Evolutionary conservation across 495 filamentous ascomycete genomes (phyloP).

Genomic region (Tuber magnatum): DNA sequence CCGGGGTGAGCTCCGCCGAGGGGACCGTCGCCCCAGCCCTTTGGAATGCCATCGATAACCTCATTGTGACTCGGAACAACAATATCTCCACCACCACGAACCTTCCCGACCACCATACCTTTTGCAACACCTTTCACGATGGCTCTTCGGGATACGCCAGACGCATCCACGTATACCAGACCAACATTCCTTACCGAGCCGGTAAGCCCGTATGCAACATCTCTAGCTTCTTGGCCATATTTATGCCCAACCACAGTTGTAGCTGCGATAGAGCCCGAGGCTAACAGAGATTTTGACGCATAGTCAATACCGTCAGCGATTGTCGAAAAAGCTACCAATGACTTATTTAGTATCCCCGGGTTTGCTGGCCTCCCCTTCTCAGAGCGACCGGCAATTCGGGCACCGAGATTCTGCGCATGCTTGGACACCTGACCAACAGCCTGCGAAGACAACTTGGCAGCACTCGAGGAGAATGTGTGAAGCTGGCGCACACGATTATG

Average conservation of each 20-base stretch:
- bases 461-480: conserved; percentile 66
- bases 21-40: conserved; percentile 29
- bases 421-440: conserved; percentile 75
- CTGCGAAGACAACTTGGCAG: conserved; percentile 70
- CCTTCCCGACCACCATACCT: conserved; percentile 93
- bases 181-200: conserved; percentile 92
- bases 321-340: conserved; percentile 91
- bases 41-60: conserved; percentile 43
- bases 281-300: conserved; percentile 66
- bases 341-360: conserved; percentile 88
- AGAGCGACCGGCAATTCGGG: conserved; percentile 54
- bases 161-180: conserved; percentile 94
- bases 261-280: conserved; percentile 64
- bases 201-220: conserved; percentile 62
- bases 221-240: conserved; percentile 77
- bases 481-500: conserved; percentile 80
- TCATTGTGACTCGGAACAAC: conserved; percentile 78
- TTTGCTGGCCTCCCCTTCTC: conserved; percentile 55
- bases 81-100: conserved; percentile 72
- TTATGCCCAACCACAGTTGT: conserved; percentile 73
- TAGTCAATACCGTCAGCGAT: conserved; percentile 89
- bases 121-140: conserved; percentile 90
- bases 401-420: conserved; percentile 82
- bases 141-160: conserved; percentile 79
- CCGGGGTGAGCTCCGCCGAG: conserved; percentile 24